Conservation (phyloP, 768 basidiomycete species). For the Pisolithus orientalis region DNA sequence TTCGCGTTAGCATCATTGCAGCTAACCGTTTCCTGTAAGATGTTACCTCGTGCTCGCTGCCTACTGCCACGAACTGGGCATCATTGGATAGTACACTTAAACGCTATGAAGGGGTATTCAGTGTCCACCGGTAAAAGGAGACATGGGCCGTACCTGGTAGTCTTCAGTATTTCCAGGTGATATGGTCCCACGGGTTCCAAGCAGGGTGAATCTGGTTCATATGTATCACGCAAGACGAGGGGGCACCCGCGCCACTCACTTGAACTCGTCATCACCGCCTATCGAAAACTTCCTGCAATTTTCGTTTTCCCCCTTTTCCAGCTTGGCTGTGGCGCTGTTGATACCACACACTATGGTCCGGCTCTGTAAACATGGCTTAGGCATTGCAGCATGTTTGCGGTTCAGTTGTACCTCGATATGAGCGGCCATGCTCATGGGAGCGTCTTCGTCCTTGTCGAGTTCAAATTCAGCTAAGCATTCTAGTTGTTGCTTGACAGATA, state of each 20-base stretch:
- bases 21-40: conserved; percentile 11
- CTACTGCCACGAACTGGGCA: conserved; percentile 58
- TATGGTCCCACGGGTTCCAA: conserved; percentile 56
- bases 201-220: conserved; percentile 16
- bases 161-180: conserved; percentile 57
- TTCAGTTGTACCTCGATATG: conserved; percentile 44
- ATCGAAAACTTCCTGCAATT: conserved; percentile 75
- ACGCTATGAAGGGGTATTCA: conserved; percentile 51
- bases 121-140: background rate
- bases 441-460: conserved; percentile 79
- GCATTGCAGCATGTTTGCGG: background rate
- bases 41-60: conserved; percentile 66
- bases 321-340: conserved; percentile 63
- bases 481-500: conserved; percentile 47
- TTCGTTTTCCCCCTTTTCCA: conserved; percentile 66
- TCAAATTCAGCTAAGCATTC: conserved; percentile 62
- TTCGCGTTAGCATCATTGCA: conserved; percentile 7
- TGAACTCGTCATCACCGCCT: conserved; percentile 36
- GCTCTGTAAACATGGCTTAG: conserved; percentile 25
- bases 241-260: conserved; percentile 35
- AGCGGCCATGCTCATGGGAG: conserved; percentile 92
- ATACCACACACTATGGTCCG: conserved; percentile 75
- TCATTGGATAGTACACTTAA: conserved; percentile 78
- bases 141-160: conserved; percentile 67
- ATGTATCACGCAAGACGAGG: conserved; percentile 7